Evolutionary conservation across 768 basidiomycete species (phyloP), one percentile per base, ranked within the genome.

Genomic region (Kwoniella newhampshirensis): DNA sequence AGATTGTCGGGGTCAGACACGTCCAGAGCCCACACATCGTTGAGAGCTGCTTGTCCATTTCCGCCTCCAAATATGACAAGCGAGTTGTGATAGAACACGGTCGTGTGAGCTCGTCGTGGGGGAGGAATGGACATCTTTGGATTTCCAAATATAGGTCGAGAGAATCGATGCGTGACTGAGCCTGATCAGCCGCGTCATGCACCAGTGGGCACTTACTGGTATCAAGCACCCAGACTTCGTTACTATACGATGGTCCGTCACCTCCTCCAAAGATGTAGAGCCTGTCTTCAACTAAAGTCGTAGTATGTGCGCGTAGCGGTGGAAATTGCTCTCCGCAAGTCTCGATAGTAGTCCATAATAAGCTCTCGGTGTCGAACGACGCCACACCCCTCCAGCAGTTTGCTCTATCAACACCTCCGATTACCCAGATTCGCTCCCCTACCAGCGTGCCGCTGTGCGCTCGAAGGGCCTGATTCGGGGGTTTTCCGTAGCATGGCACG

Each of bases 51-150:
- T 78, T 87, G 80, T 0, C 93, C 93, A 57, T 91, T 93, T 2
- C 93, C 92, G n/a, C 93, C 91, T 7, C 91, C 93, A 67, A 94
- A 96, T 3, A 96, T 77, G 80, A 88, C 89, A 0, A 97, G 81
- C 70, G 83, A 86, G 56, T 81, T 81, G 26, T 79, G 78, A 67
- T 90, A 86, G 20, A 85, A 77, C 13, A 92, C 87, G 0, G 89
- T 84, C 0, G 90, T 89, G 75, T 97, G 93, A 1, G 93, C 91
- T 25, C 93, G 85, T 8, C 93, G 84, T 2, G 87, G 85, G 2
- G 84, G 81, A 0, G 88, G 73, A 7, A 67, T 57, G 15, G 39
- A 40, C 15, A 35, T 30, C 35, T 57, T 56, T 20, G 68, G 56
- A 7, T 68, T 68, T 1, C 60, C 57, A 21, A 77, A 62, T 17